phyloP scores from a whole-genome alignment of 164 flowering plant species.

The Cinnamomum chago region DNA sequence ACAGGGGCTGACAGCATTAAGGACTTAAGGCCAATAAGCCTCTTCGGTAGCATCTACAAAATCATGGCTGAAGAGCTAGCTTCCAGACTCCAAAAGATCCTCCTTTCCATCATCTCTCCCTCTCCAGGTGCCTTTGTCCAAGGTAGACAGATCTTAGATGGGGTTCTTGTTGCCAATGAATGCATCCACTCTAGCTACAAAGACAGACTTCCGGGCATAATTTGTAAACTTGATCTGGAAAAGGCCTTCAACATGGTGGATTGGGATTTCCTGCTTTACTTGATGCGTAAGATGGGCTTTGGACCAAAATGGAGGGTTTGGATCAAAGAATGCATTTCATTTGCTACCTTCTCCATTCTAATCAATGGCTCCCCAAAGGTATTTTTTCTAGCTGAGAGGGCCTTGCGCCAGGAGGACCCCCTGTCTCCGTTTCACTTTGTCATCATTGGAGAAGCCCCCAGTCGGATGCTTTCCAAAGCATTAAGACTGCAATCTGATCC shows the following conservation, averaged over 20 bases:
- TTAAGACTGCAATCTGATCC: no score
- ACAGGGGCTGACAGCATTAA: no score
- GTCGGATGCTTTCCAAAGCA: background rate
- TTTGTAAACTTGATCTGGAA: background rate
- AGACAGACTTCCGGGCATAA: background rate
- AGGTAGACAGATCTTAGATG: background rate
- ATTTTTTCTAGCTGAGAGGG: background rate
- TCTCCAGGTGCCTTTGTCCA: background rate
- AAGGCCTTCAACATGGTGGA: background rate
- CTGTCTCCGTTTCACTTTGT: background rate
- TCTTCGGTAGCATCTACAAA: background rate
- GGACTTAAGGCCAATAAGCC: background rate
- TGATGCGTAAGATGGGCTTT: background rate
- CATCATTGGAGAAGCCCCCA: background rate
- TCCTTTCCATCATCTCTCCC: background rate
- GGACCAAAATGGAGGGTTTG: background rate
- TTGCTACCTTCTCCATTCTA: background rate
- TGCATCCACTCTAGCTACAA: background rate
- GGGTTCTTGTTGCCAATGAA: background rate
- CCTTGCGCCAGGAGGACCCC: background rate
- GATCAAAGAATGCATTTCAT: background rate
- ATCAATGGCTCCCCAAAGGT: background rate
- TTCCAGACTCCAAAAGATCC: background rate
- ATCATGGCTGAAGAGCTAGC: background rate
- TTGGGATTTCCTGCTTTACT: background rate